Conservation (phyloP, 73 alveolate genomes). For the Paramecium caudatum region DNA sequence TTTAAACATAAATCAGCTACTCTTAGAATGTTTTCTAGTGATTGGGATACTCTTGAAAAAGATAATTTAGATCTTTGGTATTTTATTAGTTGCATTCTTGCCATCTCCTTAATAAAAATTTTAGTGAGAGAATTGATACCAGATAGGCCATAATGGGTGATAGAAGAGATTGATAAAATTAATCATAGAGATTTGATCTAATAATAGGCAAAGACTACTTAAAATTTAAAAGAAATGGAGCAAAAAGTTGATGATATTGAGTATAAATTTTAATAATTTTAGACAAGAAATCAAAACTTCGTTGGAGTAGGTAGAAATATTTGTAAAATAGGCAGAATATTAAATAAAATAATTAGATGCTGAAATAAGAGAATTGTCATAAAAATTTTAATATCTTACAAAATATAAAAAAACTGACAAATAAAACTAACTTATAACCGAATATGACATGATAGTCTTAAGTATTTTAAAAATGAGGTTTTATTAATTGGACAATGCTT, state of each 20-base stretch:
- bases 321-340: background rate
- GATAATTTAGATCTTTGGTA: conserved; percentile 44
- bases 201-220: background rate
- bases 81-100: conserved; percentile 15
- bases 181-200: background rate
- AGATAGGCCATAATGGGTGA: conserved; percentile 64
- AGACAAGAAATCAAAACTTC: background rate
- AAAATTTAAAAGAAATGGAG: background rate
- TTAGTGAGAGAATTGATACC: conserved; percentile 7
- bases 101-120: background rate
- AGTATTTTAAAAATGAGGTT: conserved; percentile 16
- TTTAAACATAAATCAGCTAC: background rate
- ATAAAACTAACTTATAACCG: background rate
- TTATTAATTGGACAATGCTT: conserved; percentile 43
- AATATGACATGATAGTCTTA: conserved; percentile 45
- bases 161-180: conserved; percentile 55
- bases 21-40: background rate
- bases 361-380: conserved; percentile 2
- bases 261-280: background rate
- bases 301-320: background rate
- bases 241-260: background rate
- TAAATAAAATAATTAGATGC: background rate
- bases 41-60: background rate
- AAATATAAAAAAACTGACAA: background rate
- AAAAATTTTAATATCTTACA: background rate